These are phyloP conservation scores for Rubroshorea leprosula DNA, from an alignment of 345 rosid genomes.

Conservation along the genomic window DNA sequence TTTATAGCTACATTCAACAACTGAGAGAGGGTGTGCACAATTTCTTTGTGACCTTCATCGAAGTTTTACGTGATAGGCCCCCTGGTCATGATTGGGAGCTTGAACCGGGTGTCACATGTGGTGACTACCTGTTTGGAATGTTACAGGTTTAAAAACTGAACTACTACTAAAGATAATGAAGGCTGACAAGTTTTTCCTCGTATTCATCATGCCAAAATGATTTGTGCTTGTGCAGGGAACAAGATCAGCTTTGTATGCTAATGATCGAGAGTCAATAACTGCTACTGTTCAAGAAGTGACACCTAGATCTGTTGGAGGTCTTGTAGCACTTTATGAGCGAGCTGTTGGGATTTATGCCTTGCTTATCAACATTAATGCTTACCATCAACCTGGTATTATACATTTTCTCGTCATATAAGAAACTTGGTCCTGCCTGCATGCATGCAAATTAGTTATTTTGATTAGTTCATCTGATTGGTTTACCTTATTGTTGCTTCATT, in stretches of 20 bases:
- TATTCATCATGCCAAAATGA: neutral
- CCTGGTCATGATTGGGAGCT: conserved; percentile 99
- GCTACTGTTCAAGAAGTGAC: conserved; percentile 90
- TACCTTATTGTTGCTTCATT: neutral
- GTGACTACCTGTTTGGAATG: conserved; percentile 98
- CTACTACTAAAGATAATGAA: neutral
- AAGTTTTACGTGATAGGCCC: conserved; percentile 88
- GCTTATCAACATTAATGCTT: conserved; percentile 82
- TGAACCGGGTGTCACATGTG: conserved; percentile 99
- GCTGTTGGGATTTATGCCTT: conserved; percentile 94
- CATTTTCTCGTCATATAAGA: conserved; percentile 13
- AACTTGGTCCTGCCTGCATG: conserved; percentile 3
- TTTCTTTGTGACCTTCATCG: conserved; percentile 94
- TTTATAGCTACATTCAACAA: conserved; percentile 87
- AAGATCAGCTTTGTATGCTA: conserved; percentile 89
- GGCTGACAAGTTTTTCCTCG: neutral
- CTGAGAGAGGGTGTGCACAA: conserved; percentile 97
- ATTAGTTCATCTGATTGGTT: neutral
- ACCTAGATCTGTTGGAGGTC: conserved; percentile 87
- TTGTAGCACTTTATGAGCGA: conserved; percentile 90
- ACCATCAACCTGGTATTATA: conserved; percentile 85
- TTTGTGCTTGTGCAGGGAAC: conserved; percentile 58
- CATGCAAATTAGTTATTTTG: no score
- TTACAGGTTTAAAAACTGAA: conserved; percentile 54
- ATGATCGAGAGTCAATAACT: conserved; percentile 78